Conservation (phyloP, 371 early-diverging fungal genomes). For the Haplosporangium sp. region DNA sequence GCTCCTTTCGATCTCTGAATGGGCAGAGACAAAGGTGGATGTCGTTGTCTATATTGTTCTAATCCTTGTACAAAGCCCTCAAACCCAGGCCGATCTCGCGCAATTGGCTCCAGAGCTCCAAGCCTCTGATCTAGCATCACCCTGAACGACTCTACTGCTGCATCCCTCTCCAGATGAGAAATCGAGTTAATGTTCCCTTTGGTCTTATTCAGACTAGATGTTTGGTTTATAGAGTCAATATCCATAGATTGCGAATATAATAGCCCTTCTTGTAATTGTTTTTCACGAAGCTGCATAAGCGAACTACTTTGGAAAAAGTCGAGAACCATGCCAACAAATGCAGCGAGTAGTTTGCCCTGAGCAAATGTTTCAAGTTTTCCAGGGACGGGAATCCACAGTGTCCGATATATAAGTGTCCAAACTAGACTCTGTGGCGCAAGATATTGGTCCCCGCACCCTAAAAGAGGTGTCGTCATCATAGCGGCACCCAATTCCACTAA, state of each 20-base stretch:
- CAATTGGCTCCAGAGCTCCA: slow-evolving; percentile 27
- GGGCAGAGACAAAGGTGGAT: slow-evolving; percentile 28
- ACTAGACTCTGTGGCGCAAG: slow-evolving; percentile 46
- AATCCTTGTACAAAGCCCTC: slow-evolving; percentile 51
- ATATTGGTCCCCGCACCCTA: slow-evolving; percentile 33
- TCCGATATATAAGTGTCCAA: slow-evolving; percentile 48
- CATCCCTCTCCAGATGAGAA: slow-evolving; percentile 32
- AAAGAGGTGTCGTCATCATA: slow-evolving; percentile 50
- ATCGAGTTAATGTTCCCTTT: slow-evolving; percentile 1
- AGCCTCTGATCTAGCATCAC: slow-evolving; percentile 40
- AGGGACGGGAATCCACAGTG: slow-evolving; percentile 51
- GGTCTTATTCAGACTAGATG: neutral
- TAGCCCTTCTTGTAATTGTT: slow-evolving; percentile 8
- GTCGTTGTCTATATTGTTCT: slow-evolving; percentile 27
- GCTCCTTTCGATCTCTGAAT: slow-evolving; percentile 7
- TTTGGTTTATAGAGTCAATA: neutral
- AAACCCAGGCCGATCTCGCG: slow-evolving; percentile 49
- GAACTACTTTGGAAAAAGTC: slow-evolving; percentile 42
- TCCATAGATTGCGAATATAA: slow-evolving; percentile 16
- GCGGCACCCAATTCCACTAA: slow-evolving; percentile 51
- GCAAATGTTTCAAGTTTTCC: slow-evolving; percentile 43
- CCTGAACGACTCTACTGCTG: slow-evolving; percentile 39
- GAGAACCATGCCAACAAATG: slow-evolving; percentile 47
- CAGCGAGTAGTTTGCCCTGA: slow-evolving; percentile 40
- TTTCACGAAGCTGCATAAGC: slow-evolving; percentile 20